These are phyloP conservation scores for Blastobotrys americana DNA, from an alignment of 805 yeast genomes.

Conservation along the genomic window DNA sequence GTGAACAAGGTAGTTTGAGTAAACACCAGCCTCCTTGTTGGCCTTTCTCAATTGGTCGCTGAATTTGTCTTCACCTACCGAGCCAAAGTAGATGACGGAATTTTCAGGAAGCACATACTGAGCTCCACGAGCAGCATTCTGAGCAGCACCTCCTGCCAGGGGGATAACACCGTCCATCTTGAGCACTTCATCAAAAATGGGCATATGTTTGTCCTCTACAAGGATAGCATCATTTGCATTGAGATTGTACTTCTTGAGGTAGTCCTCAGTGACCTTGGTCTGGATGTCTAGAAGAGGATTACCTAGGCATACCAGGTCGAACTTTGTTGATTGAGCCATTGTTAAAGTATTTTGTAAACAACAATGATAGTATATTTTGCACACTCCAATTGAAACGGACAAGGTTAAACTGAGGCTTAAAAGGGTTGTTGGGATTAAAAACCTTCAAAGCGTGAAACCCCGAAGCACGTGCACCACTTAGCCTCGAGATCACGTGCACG, in stretches of 20 bases:
- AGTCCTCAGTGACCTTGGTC: conserved; percentile 35
- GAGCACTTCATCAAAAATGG: conserved; percentile 76
- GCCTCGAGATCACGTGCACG: no score
- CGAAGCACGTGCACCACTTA: no score
- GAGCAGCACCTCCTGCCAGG: conserved; percentile 99
- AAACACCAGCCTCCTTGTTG: conserved; percentile 81
- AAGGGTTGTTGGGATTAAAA: no score
- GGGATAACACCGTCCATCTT: conserved; percentile 51
- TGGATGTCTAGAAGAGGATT: conserved; percentile 70
- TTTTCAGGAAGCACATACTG: conserved; percentile 77
- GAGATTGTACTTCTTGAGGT: conserved; percentile 70
- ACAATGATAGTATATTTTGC: no score
- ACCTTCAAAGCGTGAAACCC: no score
- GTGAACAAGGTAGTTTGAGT: conserved; percentile 78
- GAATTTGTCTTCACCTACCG: conserved; percentile 89
- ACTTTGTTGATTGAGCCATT: neutral
- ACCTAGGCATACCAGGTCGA: conserved; percentile 67
- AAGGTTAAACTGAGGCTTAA: no score
- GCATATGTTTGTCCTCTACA: conserved; percentile 74
- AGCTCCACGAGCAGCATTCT: conserved; percentile 97
- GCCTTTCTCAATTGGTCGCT: conserved; percentile 75
- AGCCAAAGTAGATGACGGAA: conserved; percentile 89
- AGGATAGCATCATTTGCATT: conserved; percentile 93
- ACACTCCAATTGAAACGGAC: no score
- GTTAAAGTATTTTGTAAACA: no score